Evolutionary conservation across 2,329 filamentous ascomycete genomes (phyloP), one percentile per base, ranked within the genome.

Genomic region (Trichoderma guizhouense): DNA sequence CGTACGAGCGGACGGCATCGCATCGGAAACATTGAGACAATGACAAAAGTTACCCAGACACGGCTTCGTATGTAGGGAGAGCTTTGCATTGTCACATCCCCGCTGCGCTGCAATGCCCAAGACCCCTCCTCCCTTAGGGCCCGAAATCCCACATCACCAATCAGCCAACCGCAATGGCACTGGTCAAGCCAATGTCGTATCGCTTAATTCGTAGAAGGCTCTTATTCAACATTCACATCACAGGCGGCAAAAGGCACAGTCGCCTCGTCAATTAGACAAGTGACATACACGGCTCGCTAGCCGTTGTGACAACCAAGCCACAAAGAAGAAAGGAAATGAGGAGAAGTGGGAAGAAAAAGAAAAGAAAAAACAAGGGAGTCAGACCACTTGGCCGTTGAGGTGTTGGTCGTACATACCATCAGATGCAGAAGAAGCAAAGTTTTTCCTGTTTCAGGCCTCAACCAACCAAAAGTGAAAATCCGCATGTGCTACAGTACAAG

Each of bases 61-160:
- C 36, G 28, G 53, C 39, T 18, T 60, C 65, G 39, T 30, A 68
- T 68, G 65, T 61, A 69, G 57, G 36, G 57, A 34, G 43, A 51
- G 9, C 43, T 51, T 51, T 51, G 43, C 43, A 26, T 61, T 53
- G 57, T 61, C 39, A 47, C 53, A 28, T 24, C 57, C 47, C 66
- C 66, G 64, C 64, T 64, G 26, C 21, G 51, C 39, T 34, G 63
- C n/a, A 36, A 36, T 63, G 60, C 60, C 60, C 60, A 63, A 63
- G 60, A 36, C 64, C 64, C 51, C 64, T 67, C 64, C 24, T 43
- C 53, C 32, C 24, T 26, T n/a, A 39, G 24, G 30, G 51, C 51
- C 51, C 64, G 18, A 43, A 39, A 21, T 67, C 15, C 64, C 24
- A 39, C 64, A 67, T 57, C 30, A 12, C 47, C 30, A 57, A 36